Conservation (phyloP, 2,329 filamentous ascomycete genomes). For the Emericellopsis cladophorae region DNA sequence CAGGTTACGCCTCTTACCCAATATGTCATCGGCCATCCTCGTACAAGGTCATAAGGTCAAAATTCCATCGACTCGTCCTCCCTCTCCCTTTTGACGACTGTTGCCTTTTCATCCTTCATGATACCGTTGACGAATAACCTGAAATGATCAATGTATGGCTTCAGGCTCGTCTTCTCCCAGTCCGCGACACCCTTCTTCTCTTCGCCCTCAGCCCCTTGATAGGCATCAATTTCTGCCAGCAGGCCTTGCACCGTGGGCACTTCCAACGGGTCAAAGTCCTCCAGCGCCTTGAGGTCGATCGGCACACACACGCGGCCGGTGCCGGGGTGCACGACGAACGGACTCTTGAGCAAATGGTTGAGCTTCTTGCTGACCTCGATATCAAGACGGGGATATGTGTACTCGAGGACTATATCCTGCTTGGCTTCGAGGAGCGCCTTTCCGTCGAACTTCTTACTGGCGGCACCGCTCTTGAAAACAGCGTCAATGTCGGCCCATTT, state of each 20-base stretch:
- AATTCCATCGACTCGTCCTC: conserved; percentile 42
- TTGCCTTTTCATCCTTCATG: conserved; percentile 60
- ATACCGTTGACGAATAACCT: conserved; percentile 65
- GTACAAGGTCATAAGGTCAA: conserved; percentile 13
- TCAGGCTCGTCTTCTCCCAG: conserved; percentile 95
- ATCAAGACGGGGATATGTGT: conserved; percentile 94
- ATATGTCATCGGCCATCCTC: background rate
- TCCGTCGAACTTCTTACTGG: conserved; percentile 56
- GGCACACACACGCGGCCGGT: conserved; percentile 93
- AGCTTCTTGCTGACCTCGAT: conserved; percentile 96
- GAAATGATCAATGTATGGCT: conserved; percentile 86
- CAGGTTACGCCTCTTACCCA: background rate
- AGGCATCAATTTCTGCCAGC: conserved; percentile 75
- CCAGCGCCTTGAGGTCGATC: conserved; percentile 62
- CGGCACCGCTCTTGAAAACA: conserved; percentile 61
- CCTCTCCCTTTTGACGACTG: conserved; percentile 41
- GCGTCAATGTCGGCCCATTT: conserved; percentile 95
- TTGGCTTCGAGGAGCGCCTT: conserved; percentile 74
- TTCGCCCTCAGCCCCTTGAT: conserved; percentile 39
- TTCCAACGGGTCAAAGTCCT: conserved; percentile 72
- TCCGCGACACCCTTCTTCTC: conserved; percentile 46
- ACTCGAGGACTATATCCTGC: conserved; percentile 91
- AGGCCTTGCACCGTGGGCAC: conserved; percentile 86
- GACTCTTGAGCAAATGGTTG: conserved; percentile 94
- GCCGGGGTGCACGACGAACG: conserved; percentile 91